A percentile compares a stretch with the other conserved stretches of the same genome.
Conservation (phyloP, 768 basidiomycete genomes). For the Filobasidium floriforme region DNA sequence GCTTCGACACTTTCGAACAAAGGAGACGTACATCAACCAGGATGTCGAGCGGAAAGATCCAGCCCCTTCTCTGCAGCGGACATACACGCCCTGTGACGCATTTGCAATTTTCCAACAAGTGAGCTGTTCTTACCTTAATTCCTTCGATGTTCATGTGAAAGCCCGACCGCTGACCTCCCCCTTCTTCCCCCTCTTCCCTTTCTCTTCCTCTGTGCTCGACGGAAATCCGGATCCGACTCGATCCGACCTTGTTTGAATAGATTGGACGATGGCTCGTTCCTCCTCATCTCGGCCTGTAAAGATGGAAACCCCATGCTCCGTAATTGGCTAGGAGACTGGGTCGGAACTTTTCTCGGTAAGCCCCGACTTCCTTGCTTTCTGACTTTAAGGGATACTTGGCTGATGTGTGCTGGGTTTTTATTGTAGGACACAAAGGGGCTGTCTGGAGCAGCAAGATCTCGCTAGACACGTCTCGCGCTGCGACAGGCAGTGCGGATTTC, state of each 20-base stretch:
- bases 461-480: conserved; percentile 72
- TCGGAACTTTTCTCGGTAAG: conserved; percentile 57
- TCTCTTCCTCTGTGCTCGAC: too few species aligned
- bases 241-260: conserved; percentile 53
- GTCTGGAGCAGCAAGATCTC: conserved; percentile 95
- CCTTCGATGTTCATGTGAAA: too few species aligned
- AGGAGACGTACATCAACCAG: background rate
- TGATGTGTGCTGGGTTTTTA: too few species aligned
- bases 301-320: conserved; percentile 97
- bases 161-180: too few species aligned
- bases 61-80: conserved; percentile 45
- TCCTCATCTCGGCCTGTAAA: conserved; percentile 94
- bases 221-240: too few species aligned
- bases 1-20: too few species aligned
- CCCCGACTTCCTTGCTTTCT: conserved; percentile 12
- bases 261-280: conserved; percentile 67
- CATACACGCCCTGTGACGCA: conserved; percentile 65
- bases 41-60: conserved; percentile 29
- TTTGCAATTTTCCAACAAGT: conserved; percentile 70
- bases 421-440: conserved; percentile 63
- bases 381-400: background rate
- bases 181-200: too few species aligned
- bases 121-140: too few species aligned
- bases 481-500: conserved; percentile 91
- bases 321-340: conserved; percentile 98